A percentile compares a stretch with the other conserved stretches of the same genome.
Evolutionary conservation across 768 basidiomycete species (phyloP).

Genomic region (Phanerochaete carnosa): DNA sequence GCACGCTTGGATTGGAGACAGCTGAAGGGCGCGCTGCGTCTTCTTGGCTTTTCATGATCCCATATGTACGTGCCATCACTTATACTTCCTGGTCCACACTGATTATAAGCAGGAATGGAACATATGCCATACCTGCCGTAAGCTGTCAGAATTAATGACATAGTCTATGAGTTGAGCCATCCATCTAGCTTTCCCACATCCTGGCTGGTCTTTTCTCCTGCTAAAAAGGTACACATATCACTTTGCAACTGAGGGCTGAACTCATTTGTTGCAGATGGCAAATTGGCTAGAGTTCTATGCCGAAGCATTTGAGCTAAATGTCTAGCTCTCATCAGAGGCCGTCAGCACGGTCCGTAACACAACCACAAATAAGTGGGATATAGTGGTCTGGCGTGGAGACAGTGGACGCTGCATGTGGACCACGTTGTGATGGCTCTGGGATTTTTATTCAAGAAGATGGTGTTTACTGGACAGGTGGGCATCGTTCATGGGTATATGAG

Average conservation of each 20-base stretch:
- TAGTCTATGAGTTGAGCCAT: neutral
- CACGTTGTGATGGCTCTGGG: conserved; percentile 38
- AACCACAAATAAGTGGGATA: conserved; percentile 22
- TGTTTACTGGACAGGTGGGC: conserved; percentile 5
- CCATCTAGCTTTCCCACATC: conserved; percentile 21
- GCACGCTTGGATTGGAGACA: conserved; percentile 50
- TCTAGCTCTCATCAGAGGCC: conserved; percentile 55
- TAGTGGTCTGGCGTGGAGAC: conserved; percentile 31
- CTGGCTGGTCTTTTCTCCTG: conserved; percentile 4
- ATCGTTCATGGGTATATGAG: conserved; percentile 38
- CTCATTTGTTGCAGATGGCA: conserved; percentile 39
- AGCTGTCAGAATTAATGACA: conserved; percentile 14
- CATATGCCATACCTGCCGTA: conserved; percentile 56
- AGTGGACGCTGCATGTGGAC: conserved; percentile 23
- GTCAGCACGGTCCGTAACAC: conserved; percentile 35
- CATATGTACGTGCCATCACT: conserved; percentile 23
- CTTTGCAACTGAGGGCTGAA: conserved; percentile 43
- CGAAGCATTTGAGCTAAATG: conserved; percentile 53
- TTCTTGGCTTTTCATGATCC: conserved; percentile 33
- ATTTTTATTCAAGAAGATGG: neutral
- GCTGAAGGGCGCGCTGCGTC: conserved; percentile 50
- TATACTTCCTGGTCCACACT: neutral
- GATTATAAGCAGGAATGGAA: conserved; percentile 36
- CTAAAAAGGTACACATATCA: conserved; percentile 24
- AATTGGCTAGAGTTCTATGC: conserved; percentile 67